Evolutionary conservation across 345 rosid genomes (phyloP), one percentile per base, ranked within the genome.

Genomic region (Salix brachista): DNA sequence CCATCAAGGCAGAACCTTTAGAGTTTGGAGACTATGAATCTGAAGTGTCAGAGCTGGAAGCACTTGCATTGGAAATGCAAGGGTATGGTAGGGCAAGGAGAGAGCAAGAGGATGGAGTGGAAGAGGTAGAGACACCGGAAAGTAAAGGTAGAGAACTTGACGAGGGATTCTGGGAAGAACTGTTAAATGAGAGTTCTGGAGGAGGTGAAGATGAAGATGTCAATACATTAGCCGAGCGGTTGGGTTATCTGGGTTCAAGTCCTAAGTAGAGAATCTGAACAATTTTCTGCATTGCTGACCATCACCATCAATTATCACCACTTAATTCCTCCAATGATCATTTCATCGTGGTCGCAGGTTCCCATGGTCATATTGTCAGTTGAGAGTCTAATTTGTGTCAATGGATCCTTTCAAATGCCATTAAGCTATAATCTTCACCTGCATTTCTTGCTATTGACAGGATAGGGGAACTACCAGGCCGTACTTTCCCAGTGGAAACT

Each of bases 51-150:
- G 97, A 95, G 85, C 86, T 95, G 48, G 97, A 95, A 80, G 96
- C 83, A 21, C 89, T 95, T 46, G 96, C 97, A 30, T 42, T 93
- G 80, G 98, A 94, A 83, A 91, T 95, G 92, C 95, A 91, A 84
- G 96, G 94, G 17, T 68, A 77, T 67, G 85, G 91, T 1, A 85
- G 87, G 64, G 73, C 79, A 39, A 79, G 85, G 65, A 65, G 66
- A 32, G 87, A 56, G 48, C 74, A 77, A 74, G 80, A 81, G 56
- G 80, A 80, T 8, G 74, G 70, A 58, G 68, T 23, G 66, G 81
- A 83, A 9, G 87, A 82, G 48, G 28, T n/a, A 25, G 85, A 72
- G 73, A 70, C 78, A 16, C 54, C 37, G 10, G 72, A 80, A 54
- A 80, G 70, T 42, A 72, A 75, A 54, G 89, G 80, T 12, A 81